Conservation (phyloP, 2,329 filamentous ascomycete species). For the Xylaria sp. region DNA sequence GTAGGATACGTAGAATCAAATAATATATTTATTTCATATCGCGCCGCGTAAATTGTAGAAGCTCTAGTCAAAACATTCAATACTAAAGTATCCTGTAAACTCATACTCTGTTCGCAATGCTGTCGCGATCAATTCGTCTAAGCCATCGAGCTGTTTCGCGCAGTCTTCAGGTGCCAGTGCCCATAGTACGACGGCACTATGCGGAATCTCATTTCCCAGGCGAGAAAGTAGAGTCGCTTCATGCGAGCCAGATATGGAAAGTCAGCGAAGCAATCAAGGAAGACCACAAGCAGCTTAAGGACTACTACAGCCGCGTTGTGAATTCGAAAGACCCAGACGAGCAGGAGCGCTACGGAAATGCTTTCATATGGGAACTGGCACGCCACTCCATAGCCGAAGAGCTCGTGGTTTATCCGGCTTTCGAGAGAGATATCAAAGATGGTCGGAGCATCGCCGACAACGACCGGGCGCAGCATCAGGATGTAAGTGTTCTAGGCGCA, state of each 20-base stretch:
- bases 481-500: slow-evolving; percentile 33
- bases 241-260: slow-evolving; percentile 29
- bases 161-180: background rate
- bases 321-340: slow-evolving; percentile 55
- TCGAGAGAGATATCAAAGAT: slow-evolving; percentile 55
- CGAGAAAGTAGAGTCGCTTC: slow-evolving; percentile 27
- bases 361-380: slow-evolving; percentile 64
- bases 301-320: slow-evolving; percentile 57
- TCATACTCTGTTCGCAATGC: slow-evolving; percentile 12
- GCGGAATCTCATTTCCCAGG: slow-evolving; percentile 27
- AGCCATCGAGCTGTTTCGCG: background rate
- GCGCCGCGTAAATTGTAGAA: background rate
- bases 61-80: background rate
- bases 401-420: slow-evolving; percentile 59
- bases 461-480: slow-evolving; percentile 51
- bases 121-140: slow-evolving; percentile 13
- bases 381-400: slow-evolving; percentile 64
- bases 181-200: slow-evolving; percentile 10
- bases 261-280: slow-evolving; percentile 34
- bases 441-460: slow-evolving; percentile 55
- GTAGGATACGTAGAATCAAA: background rate
- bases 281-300: slow-evolving; percentile 44
- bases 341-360: slow-evolving; percentile 59
- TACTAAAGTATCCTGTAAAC: background rate
- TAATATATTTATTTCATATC: background rate